Percentiles rank a stretch among this genome's conserved stretches.
These are phyloP conservation scores for Sarcocystis neurona DNA, from an alignment of 169 alveolate genomes.

Conservation along the genomic window DNA sequence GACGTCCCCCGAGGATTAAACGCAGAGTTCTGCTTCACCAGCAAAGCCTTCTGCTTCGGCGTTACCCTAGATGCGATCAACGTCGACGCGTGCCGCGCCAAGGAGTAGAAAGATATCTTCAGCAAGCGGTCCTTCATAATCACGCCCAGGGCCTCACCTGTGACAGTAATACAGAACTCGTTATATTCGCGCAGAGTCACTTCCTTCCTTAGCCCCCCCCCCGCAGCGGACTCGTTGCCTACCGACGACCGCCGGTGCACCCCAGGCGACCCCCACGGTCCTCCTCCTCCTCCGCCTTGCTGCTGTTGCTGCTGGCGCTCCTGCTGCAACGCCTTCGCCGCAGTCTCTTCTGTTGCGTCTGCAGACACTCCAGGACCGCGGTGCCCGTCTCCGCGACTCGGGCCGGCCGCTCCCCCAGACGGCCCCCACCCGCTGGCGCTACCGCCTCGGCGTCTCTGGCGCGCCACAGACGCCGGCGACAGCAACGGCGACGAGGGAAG, in stretches of 20 bases:
- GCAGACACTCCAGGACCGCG: too few relatives aligned
- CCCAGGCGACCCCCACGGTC: neutral
- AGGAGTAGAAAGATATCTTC: conserved; percentile 66
- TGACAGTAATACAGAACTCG: conserved; percentile 71
- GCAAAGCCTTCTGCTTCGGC: conserved; percentile 95
- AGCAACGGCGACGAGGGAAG: too few relatives aligned
- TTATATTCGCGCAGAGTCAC: conserved; percentile 48
- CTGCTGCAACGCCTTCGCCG: too few relatives aligned
- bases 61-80: conserved; percentile 95
- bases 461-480: too few relatives aligned
- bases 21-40: conserved; percentile 73
- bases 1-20: conserved; percentile 72
- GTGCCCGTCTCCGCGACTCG: too few relatives aligned
- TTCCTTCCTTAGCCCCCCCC: neutral
- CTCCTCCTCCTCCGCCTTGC: too few relatives aligned
- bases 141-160: conserved; percentile 75
- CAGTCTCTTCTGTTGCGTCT: too few relatives aligned
- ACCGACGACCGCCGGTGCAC: neutral
- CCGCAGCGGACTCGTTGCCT: neutral
- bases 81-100: conserved; percentile 74
- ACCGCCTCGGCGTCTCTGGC: too few relatives aligned
- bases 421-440: too few relatives aligned
- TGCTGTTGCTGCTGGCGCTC: too few relatives aligned
- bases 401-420: too few relatives aligned
- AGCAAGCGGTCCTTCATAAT: conserved; percentile 64